Percentiles rank a stretch among this genome's conserved stretches.
phyloP scores from a whole-genome alignment of 768 basidiomycete species.

The Filobasidium floriforme region DNA sequence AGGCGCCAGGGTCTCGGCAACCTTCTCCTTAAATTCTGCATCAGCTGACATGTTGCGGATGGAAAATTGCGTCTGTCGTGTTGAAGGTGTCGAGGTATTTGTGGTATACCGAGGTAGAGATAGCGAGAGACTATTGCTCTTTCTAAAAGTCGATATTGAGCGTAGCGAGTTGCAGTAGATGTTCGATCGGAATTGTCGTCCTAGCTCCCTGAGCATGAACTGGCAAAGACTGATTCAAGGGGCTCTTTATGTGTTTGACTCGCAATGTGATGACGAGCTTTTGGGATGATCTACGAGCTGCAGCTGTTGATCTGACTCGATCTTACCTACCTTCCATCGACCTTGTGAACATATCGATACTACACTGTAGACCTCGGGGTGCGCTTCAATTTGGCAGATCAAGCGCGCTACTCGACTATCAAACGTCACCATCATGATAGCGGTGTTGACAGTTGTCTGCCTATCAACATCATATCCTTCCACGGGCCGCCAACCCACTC shows the following conservation, averaged over 20 bases:
- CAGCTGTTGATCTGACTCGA: not conserved
- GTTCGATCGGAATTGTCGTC: not conserved
- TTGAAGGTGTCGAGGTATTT: no score
- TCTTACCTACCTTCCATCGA: not conserved
- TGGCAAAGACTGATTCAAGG: not conserved
- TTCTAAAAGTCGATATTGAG: not conserved
- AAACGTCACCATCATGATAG: slow-evolving; percentile 6
- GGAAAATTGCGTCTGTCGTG: not conserved
- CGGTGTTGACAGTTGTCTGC: not conserved
- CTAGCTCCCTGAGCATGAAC: slow-evolving; percentile 9
- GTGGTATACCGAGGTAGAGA: no score
- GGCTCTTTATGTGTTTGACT: slow-evolving; percentile 1
- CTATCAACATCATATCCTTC: not conserved
- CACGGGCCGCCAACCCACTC: no score
- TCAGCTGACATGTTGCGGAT: slow-evolving; percentile 2
- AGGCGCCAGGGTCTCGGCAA: slow-evolving; percentile 7
- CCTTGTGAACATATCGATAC: no score
- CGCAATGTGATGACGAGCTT: not conserved
- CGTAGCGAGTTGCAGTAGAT: not conserved
- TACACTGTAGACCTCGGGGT: not conserved
- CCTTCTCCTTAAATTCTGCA: not conserved
- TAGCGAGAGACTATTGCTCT: no score
- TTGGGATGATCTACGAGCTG: not conserved
- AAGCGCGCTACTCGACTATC: not conserved
- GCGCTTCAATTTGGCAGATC: not conserved